Conservation (phyloP, 306 rosid genomes). For the Acacia crassicarpa region DNA sequence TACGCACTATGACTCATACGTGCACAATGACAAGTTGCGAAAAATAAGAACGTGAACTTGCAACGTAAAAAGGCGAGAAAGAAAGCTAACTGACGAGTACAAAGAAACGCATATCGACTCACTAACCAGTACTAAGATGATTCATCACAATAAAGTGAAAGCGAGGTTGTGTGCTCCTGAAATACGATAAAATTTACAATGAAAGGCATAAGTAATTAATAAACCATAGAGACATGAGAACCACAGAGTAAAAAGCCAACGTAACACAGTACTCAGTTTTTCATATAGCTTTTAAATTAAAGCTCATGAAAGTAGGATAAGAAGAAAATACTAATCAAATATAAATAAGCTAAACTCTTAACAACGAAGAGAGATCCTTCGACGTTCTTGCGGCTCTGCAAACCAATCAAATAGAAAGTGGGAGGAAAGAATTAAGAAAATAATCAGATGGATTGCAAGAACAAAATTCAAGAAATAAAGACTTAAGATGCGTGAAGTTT, state of each 20-base stretch:
- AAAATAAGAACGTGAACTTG: neutral
- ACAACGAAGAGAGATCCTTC: conserved; percentile 70
- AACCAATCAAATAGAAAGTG: conserved; percentile 5
- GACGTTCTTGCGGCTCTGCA: conserved; percentile 62
- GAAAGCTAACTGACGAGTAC: neutral
- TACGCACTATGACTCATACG: neutral
- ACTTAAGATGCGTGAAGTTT: neutral
- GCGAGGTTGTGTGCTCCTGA: conserved; percentile 58
- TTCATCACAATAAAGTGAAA: conserved; percentile 72
- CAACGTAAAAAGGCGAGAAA: neutral
- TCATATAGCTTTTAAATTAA: conserved; percentile 1
- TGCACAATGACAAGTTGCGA: neutral
- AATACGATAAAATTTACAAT: conserved; percentile 19
- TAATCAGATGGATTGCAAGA: neutral
- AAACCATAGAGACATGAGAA: neutral
- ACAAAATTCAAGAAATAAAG: neutral
- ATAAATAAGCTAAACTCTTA: conserved; percentile 37
- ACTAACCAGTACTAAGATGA: conserved; percentile 64
- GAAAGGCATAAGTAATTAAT: conserved; percentile 11
- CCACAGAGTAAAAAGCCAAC: neutral
- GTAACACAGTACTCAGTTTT: neutral
- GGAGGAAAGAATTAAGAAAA: neutral
- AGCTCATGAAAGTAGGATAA: conserved; percentile 4
- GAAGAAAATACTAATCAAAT: neutral
- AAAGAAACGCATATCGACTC: conserved; percentile 9